These are phyloP conservation scores for Chrysosporium keratinophilum DNA, from an alignment of 2,329 filamentous ascomycete species.

Conservation along the genomic window DNA sequence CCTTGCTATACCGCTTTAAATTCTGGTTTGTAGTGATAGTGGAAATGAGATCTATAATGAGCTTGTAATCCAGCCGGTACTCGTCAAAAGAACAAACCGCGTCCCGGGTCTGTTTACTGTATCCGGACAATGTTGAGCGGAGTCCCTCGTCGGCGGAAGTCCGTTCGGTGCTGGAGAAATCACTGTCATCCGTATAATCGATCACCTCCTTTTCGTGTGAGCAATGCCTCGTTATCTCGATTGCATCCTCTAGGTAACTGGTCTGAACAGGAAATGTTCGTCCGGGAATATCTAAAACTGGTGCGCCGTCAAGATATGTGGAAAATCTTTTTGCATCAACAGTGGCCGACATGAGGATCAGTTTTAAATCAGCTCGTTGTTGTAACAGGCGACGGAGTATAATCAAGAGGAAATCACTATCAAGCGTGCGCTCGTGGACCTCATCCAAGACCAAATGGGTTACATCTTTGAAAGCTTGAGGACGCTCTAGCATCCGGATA, in stretches of 20 bases:
- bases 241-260: conserved; percentile 80
- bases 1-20: conserved; percentile 67
- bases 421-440: conserved; percentile 91
- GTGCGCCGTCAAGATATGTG: conserved; percentile 72
- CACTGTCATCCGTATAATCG: conserved; percentile 31
- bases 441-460: conserved; percentile 96
- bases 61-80: conserved; percentile 79
- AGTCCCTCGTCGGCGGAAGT: conserved; percentile 43
- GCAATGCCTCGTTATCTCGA: conserved; percentile 71
- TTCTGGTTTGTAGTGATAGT: conserved; percentile 60
- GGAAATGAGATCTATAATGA: conserved; percentile 69
- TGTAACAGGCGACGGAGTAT: conserved; percentile 74
- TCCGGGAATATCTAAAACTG: conserved; percentile 81
- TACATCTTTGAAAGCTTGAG: conserved; percentile 74
- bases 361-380: conserved; percentile 70
- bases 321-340: conserved; percentile 90
- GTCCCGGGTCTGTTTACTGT: conserved; percentile 64
- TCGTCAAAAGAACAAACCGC: conserved; percentile 73
- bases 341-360: conserved; percentile 94
- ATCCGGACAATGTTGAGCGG: conserved; percentile 56
- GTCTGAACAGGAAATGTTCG: conserved; percentile 87
- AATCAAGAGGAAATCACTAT: conserved; percentile 91
- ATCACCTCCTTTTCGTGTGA: conserved; percentile 49
- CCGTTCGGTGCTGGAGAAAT: conserved; percentile 35
- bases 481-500: conserved; percentile 92